phyloP scores from a whole-genome alignment of 139 green algal genomes.

The Closterium sp. region DNA sequence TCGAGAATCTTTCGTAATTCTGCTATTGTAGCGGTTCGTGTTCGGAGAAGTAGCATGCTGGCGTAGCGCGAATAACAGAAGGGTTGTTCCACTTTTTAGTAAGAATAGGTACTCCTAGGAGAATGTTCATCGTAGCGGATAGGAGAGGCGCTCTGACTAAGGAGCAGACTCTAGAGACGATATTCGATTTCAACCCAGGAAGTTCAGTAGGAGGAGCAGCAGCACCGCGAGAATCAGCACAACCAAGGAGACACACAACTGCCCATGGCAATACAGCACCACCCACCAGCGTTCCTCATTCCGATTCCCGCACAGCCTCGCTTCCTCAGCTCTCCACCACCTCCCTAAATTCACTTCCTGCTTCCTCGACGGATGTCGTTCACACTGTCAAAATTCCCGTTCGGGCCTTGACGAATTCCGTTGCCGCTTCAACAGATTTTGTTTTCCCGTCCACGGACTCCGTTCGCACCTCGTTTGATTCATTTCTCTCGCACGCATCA shows the following conservation, averaged over 20 bases:
- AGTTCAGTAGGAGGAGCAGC: background rate
- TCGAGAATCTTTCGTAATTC: background rate
- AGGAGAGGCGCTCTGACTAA: background rate
- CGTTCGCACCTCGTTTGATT: background rate
- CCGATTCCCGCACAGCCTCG: background rate
- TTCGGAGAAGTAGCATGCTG: background rate
- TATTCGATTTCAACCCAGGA: background rate
- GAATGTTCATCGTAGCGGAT: background rate
- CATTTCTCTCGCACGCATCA: background rate
- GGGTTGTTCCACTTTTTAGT: background rate
- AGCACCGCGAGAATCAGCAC: background rate
- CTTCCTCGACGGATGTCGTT: background rate
- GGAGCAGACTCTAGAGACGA: background rate
- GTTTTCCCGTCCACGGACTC: background rate
- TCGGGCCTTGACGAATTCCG: background rate
- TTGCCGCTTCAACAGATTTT: background rate
- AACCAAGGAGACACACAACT: background rate
- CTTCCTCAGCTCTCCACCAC: background rate
- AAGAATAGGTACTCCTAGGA: background rate
- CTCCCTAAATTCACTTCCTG: background rate
- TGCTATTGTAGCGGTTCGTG: background rate
- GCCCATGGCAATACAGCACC: too few species aligned
- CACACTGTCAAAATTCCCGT: background rate
- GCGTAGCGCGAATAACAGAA: background rate
- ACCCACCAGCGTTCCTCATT: background rate